phyloP scores from a whole-genome alignment of 352 stramenopile genomes.

The Plasmopara muralis region DNA sequence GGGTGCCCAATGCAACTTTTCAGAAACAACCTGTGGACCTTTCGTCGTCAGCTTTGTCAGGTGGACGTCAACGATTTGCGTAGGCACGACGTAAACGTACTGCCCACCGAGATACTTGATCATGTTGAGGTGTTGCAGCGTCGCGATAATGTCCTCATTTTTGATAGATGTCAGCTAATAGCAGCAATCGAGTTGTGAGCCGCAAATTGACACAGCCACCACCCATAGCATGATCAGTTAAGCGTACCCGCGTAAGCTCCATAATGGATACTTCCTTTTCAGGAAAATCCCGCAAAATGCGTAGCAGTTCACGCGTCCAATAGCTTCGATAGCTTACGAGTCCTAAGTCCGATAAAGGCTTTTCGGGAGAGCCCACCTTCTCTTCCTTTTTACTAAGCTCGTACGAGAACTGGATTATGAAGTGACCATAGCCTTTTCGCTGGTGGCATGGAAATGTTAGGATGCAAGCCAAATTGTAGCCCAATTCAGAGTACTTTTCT shows the following conservation, averaged over 20 bases:
- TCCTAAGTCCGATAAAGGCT: conserved; percentile 97
- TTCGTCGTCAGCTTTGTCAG: conserved; percentile 75
- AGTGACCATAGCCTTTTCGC: conserved; percentile 98
- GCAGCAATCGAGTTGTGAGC: background rate
- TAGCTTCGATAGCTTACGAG: conserved; percentile 99
- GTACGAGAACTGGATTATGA: conserved; percentile 99
- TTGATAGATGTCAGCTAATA: conserved; percentile 84
- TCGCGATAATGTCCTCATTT: conserved; percentile 98
- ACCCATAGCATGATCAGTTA: conserved; percentile 8
- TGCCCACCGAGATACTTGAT: conserved; percentile 99
- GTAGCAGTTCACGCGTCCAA: conserved; percentile 96
- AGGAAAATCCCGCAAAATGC: conserved; percentile 79
- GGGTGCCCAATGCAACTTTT: conserved; percentile 80
- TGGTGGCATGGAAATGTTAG: conserved; percentile 99
- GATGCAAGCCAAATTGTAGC: conserved; percentile 99
- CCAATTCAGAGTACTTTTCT: conserved; percentile 96
- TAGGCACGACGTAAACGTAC: conserved; percentile 95
- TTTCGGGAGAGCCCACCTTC: conserved; percentile 97
- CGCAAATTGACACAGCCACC: background rate
- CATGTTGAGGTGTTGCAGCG: conserved; percentile 96
- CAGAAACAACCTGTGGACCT: conserved; percentile 54
- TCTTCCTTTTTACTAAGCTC: conserved; percentile 98
- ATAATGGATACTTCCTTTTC: conserved; percentile 90
- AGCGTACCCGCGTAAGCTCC: conserved; percentile 88
- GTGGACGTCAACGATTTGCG: conserved; percentile 86